Percentiles rank a stretch among this genome's conserved stretches.
Evolutionary conservation across 352 stramenopile genomes (phyloP).

Genomic region (Globisporangium abappressorium): DNA sequence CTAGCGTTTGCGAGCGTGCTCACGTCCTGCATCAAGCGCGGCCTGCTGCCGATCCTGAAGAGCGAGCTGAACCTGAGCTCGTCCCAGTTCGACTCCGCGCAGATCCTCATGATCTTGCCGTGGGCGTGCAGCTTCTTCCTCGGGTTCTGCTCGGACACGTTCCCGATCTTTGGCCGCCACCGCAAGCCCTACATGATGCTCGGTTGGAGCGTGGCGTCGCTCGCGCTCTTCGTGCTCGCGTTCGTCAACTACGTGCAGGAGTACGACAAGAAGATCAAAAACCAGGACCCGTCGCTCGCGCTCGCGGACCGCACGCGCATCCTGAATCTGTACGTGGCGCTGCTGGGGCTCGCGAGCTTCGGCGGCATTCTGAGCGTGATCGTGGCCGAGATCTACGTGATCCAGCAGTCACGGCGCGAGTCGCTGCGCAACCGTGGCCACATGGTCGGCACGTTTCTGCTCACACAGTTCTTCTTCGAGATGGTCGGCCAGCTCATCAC

Average conservation of each 20-base stretch:
- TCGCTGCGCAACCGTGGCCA: conserved; percentile 24
- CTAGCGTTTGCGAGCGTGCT: conserved; percentile 34
- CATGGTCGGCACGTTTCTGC: conserved; percentile 40
- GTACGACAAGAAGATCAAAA: conserved; percentile 28
- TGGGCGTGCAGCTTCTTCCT: conserved; percentile 50
- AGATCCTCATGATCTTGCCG: conserved; percentile 36
- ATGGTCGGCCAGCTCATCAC: conserved; percentile 43
- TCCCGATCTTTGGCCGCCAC: conserved; percentile 40
- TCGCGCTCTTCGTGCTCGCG: conserved; percentile 48
- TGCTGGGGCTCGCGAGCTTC: conserved; percentile 52
- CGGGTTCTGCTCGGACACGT: conserved; percentile 52
- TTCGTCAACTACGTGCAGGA: conserved; percentile 56
- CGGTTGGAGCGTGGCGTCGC: conserved; percentile 39
- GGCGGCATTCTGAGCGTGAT: conserved; percentile 46
- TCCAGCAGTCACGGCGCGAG: conserved; percentile 58
- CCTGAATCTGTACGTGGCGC: conserved; percentile 37
- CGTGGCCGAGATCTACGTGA: conserved; percentile 51
- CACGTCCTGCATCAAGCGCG: conserved; percentile 34
- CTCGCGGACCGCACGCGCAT: conserved; percentile 22
- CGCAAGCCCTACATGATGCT: conserved; percentile 57
- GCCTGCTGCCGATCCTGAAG: conserved; percentile 37
- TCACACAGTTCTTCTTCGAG: conserved; percentile 51
- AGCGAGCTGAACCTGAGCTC: conserved; percentile 31
- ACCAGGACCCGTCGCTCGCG: conserved; percentile 19
- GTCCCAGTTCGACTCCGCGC: conserved; percentile 30